Base-by-base conservation (phyloP, 371 early-diverging fungal species). In the Mortierella sp. region DNA sequence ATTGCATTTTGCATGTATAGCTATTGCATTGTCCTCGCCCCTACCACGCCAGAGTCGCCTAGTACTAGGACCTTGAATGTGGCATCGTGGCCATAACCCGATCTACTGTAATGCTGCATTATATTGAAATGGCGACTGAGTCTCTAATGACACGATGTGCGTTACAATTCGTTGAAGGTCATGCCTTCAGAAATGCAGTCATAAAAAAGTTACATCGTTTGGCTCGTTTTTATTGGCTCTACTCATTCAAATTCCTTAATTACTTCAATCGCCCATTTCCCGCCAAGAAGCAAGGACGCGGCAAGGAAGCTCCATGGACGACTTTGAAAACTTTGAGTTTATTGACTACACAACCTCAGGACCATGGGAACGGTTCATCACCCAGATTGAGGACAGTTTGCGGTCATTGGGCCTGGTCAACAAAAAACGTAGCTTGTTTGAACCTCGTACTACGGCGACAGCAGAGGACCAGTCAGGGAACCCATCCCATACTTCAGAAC, bases 281-380 rank as follows among this genome's bases (percentile, higher is more conserved):
- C 55, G 28, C 35, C 61, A 62, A 35, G 45, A 6, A 32, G 32
- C 3, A 43, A 40, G 22, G 45, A 64, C 64, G 12, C 14, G 45
- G 35, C 24, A 18, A 51, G 51, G 51, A 51, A 30, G 47, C 28
- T 24, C 62, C n/a, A 79, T 79, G 79, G 79, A 79, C 57, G 79
- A 79, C 66, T 79, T 79, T 68, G 81, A 81, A 35, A 75, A 81
- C 65, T 81, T 81, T 66, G 81, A 81, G 70, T 81, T 81, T 30
- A 81, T 81, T 69, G 81, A 81, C 67, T 81, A 75, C 63, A 81
- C 76, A 28, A 75, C 81, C 11, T 72, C 81, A 20, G 76, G 81
- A 49, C 76, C 76, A 69, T 81, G 81, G 81, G 81, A 81, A 58
- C 68, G 76, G 24, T 81, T 81, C 76, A 81, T 81, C 60, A 75